Percentiles rank a stretch among this genome's conserved stretches.
phyloP scores from a whole-genome alignment of 2,329 filamentous ascomycete genomes.

The Stagonosporopsis rhizophila region DNA sequence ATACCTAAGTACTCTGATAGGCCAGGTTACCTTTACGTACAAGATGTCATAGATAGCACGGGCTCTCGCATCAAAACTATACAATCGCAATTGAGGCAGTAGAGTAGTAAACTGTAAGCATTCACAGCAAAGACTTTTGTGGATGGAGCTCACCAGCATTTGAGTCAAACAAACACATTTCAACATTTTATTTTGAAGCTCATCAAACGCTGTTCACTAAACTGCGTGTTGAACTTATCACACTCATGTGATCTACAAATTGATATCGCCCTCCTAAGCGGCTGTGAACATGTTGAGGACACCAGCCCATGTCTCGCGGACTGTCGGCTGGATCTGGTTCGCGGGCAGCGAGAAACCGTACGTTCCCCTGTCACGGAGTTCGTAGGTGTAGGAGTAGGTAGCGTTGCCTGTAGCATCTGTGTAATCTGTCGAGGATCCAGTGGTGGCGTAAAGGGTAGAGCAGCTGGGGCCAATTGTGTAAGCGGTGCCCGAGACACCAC shows the following conservation, averaged over 20 bases:
- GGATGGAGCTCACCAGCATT: too few species aligned
- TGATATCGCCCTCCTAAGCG: constrained; percentile 15
- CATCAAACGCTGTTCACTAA: too few species aligned
- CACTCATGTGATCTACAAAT: background rate
- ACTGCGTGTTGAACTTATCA: too few species aligned
- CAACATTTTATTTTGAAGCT: too few species aligned
- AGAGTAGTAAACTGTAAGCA: too few species aligned
- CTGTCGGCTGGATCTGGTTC: constrained; percentile 57
- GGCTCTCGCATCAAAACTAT: too few species aligned
- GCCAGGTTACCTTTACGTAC: too few species aligned
- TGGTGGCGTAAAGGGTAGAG: constrained; percentile 65
- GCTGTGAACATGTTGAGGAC: constrained; percentile 39
- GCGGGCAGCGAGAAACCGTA: constrained; percentile 59
- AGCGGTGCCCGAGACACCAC: constrained; percentile 59
- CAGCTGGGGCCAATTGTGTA: constrained; percentile 61
- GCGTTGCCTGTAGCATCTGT: constrained; percentile 51
- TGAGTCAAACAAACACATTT: too few species aligned
- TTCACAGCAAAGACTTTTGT: too few species aligned
- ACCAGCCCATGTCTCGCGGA: constrained; percentile 57
- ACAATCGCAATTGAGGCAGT: too few species aligned
- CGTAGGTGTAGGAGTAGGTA: constrained; percentile 56
- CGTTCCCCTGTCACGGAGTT: constrained; percentile 57
- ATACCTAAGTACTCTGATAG: too few species aligned
- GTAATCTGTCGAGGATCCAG: constrained; percentile 55
- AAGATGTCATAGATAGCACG: too few species aligned